phyloP scores from a whole-genome alignment of 2,329 filamentous ascomycete genomes.

The Apiospora sp. region DNA sequence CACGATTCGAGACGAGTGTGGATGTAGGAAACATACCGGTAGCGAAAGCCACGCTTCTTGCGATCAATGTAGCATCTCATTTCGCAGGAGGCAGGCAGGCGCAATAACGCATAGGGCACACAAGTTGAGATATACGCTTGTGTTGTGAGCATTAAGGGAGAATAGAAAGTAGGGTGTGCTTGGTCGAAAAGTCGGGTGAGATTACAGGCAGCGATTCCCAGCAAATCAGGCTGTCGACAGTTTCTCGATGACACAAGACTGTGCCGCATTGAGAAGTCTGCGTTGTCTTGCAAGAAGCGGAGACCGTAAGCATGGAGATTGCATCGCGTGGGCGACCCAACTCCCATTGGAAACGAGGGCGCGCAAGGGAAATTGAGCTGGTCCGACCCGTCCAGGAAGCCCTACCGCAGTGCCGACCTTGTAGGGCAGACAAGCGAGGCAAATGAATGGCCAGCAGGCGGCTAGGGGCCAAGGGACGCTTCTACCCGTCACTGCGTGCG shows the following conservation, averaged over 20 bases:
- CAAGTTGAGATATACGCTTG: neutral
- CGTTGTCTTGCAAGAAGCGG: constrained; percentile 20
- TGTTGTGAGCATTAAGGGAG: constrained; percentile 1
- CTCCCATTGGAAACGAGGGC: constrained; percentile 8
- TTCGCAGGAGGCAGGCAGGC: neutral
- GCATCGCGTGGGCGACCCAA: constrained; percentile 14
- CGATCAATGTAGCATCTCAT: neutral
- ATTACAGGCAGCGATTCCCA: constrained; percentile 11
- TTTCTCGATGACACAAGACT: constrained; percentile 14
- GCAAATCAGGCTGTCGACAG: neutral
- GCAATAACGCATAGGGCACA: neutral
- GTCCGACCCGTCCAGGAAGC: constrained; percentile 12
- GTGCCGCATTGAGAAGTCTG: constrained; percentile 15
- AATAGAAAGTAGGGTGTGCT: neutral
- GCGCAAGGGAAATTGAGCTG: constrained; percentile 18
- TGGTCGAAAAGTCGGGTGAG: constrained; percentile 7
- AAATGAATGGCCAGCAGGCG: neutral
- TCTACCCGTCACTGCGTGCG: constrained; percentile 16
- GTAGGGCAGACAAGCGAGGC: constrained; percentile 9
- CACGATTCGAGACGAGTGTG: neutral
- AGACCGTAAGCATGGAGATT: constrained; percentile 15
- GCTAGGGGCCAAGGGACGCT: constrained; percentile 19
- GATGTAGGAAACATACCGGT: neutral
- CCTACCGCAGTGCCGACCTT: constrained; percentile 6
- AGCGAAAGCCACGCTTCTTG: neutral